A percentile compares a stretch with the other conserved stretches of the same genome.
Conservation (phyloP, 257 asterid genomes). For the Cinchona pubescens region DNA sequence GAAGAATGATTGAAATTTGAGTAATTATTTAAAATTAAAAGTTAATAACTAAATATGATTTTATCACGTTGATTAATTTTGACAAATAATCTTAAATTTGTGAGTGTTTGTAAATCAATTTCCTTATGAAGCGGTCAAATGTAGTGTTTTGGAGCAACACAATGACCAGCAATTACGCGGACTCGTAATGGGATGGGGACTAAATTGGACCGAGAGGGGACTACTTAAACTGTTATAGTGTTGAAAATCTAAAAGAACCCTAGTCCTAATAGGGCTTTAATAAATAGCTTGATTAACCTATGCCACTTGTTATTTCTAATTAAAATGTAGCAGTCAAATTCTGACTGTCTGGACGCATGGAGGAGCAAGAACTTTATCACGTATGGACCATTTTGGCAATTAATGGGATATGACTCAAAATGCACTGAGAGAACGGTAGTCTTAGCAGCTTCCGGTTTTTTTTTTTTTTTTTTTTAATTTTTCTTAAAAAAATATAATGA, state of each 20-base stretch:
- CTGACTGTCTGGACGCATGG: neutral
- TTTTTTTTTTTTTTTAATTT: too few species aligned
- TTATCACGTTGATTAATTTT: too few species aligned
- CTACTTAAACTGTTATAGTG: constrained; percentile 1
- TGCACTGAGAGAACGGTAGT: neutral
- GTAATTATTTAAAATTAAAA: too few species aligned
- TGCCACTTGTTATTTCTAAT: neutral
- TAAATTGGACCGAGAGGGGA: neutral
- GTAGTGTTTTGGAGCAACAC: neutral
- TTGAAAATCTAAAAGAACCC: neutral
- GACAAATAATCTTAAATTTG: too few species aligned
- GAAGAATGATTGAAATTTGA: too few species aligned
- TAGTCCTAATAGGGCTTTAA: neutral
- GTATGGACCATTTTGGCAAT: neutral
- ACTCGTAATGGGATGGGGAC: neutral
- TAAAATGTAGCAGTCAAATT: neutral
- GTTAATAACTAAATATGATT: too few species aligned
- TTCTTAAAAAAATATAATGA: too few species aligned
- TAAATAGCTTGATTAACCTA: neutral
- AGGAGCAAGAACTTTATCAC: neutral
- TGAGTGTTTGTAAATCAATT: too few species aligned
- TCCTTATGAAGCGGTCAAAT: too few species aligned
- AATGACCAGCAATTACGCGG: neutral
- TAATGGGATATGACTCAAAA: neutral
- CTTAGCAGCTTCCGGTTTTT: too few species aligned